Evolutionary conservation across 2,329 filamentous ascomycete species (phyloP), one percentile per base, ranked within the genome.

Genomic region (Cryphonectria japonica): DNA sequence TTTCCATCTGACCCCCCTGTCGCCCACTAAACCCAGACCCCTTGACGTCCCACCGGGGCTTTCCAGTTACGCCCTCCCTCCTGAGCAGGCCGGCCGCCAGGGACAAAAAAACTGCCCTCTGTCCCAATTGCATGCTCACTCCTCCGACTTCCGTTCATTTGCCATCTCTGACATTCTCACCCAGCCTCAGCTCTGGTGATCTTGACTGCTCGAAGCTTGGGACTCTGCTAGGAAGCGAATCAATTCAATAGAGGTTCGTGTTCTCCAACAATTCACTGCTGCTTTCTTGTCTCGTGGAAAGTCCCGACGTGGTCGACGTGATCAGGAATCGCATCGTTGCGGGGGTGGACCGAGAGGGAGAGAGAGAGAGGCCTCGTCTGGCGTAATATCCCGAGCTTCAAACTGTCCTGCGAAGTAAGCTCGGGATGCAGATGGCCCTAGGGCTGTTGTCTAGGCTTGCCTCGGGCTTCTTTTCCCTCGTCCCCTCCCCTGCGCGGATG

Each of bases 21-120:
- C 39, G 2, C 2, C 29, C 63, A 62, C 66, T 67, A 34, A 29
- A 43, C 39, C 37, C 69, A 69, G 71, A 68, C 71, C 71, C 66
- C 66, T 52, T 62, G 62, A 39, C 67, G 46, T 61, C 62, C 60
- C 43, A 43, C 64, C 63, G 64, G 46, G 46, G 64, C 46, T 63
- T 72, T 70, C 32, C 65, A 72, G 46, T 64, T 41, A 62, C 66
- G 64, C 66, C 67, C 69, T 71, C 66, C 67, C 69, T 71, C 69
- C 67, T 68, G 69, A 67, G 41, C 54, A 66, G 61, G 52, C 37
- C 66, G 57, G 37, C 63, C 41, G 43, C 67, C 69, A 64, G 46
- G 65, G 69, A 68, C 71, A 71, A 72, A 72, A 70, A 72, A 72
- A 72, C 69, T 68, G 67, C 65, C 71, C 71, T 64, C 69, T 60